A percentile compares a stretch with the other conserved stretches of the same genome.
These are phyloP conservation scores for Tuctoria greenei DNA, from an alignment of 176 grass and related monocot genomes.

Conservation along the genomic window DNA sequence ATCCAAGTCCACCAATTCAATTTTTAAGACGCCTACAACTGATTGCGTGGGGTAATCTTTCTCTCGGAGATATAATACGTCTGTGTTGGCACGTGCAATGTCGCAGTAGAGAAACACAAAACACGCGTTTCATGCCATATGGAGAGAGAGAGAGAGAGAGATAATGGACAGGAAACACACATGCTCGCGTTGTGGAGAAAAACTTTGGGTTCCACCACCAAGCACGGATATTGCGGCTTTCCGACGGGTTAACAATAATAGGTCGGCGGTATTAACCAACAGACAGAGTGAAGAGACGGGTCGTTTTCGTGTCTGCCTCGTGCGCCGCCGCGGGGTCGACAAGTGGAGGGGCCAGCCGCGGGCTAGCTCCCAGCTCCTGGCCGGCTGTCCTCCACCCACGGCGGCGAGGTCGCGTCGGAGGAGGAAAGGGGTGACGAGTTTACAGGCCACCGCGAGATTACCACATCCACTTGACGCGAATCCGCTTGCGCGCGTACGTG, in stretches of 20 bases:
- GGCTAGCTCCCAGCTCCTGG: not conserved
- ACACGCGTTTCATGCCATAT: not conserved
- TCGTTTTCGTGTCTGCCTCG: not conserved
- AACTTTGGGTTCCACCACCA: not conserved
- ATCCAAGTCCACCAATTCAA: not conserved
- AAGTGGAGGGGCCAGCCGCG: conserved; percentile 20
- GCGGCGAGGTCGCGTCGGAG: not conserved
- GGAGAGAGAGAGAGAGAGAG: not conserved
- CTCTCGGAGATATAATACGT: not conserved
- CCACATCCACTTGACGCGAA: not conserved
- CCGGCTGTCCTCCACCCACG: not conserved
- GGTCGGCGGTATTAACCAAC: not conserved
- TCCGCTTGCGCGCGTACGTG: no score
- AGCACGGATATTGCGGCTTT: not conserved
- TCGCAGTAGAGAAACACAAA: not conserved
- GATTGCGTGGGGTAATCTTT: not conserved
- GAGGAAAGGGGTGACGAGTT: not conserved
- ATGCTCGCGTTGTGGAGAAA: not conserved
- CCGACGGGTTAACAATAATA: not conserved
- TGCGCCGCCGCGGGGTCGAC: not conserved
- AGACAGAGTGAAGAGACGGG: not conserved
- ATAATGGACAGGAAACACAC: not conserved
- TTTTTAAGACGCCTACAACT: not conserved
- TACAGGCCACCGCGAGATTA: not conserved
- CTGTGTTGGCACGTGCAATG: not conserved